Evolutionary conservation across 352 stramenopile species (phyloP).

Genomic region (Elongisporangium prolatum): DNA sequence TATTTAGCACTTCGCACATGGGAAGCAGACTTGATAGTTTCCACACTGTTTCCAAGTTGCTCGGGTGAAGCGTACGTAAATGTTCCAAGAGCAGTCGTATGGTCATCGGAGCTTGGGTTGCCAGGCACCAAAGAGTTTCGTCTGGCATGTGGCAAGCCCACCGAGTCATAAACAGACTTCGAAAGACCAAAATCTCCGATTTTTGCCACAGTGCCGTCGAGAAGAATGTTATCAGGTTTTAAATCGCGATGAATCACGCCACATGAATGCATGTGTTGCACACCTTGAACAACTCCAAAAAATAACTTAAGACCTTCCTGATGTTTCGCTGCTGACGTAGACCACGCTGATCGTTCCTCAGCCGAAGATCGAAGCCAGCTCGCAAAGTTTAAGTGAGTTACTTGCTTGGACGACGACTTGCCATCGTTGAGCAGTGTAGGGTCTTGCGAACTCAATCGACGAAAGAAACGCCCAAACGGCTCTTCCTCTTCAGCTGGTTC

Average conservation of each 20-base stretch:
- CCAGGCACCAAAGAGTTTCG: neutral
- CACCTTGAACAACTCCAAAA: slow-evolving; percentile 53
- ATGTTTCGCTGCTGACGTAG: slow-evolving; percentile 37
- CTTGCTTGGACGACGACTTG: slow-evolving; percentile 11
- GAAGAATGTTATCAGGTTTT: slow-evolving; percentile 74
- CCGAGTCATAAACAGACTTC: slow-evolving; percentile 33
- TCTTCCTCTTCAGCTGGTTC: slow-evolving; percentile 18
- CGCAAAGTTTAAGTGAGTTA: slow-evolving; percentile 54
- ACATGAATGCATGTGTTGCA: slow-evolving; percentile 71
- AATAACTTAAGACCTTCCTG: slow-evolving; percentile 61
- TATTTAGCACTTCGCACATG: slow-evolving; percentile 73
- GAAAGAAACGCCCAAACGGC: slow-evolving; percentile 39
- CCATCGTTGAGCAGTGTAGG: neutral
- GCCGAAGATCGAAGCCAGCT: slow-evolving; percentile 68
- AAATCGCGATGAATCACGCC: slow-evolving; percentile 72
- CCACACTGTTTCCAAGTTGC: slow-evolving; percentile 57
- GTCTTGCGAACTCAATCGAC: slow-evolving; percentile 23
- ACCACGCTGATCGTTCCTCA: slow-evolving; percentile 35
- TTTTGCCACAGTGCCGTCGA: slow-evolving; percentile 57
- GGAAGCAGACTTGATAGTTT: slow-evolving; percentile 28
- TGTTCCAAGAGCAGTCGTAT: slow-evolving; percentile 77
- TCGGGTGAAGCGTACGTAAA: slow-evolving; percentile 87
- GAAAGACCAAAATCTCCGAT: slow-evolving; percentile 68
- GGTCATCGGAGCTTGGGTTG: slow-evolving; percentile 24
- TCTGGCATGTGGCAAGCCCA: neutral